Conservation (phyloP, 1,284 basidiomycete species). For the Moesziomyces sp. region DNA sequence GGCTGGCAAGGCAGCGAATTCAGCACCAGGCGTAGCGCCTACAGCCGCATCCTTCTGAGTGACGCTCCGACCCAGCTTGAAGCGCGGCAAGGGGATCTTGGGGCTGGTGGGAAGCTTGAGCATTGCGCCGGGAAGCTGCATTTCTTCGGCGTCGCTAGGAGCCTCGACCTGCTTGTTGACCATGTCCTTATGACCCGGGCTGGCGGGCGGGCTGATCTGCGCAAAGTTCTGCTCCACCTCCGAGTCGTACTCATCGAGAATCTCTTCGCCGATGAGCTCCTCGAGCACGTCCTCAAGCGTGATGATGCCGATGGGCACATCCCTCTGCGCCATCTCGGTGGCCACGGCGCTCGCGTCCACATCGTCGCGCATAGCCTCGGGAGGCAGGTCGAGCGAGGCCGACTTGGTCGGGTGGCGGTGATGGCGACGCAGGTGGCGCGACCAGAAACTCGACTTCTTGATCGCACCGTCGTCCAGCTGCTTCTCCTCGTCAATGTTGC, state of each 20-base stretch:
- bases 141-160: slow-evolving; percentile 24
- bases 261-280: slow-evolving; percentile 69
- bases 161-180: slow-evolving; percentile 32
- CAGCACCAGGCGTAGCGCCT: slow-evolving; percentile 1
- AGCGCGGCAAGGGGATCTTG: slow-evolving; percentile 41
- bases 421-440: slow-evolving; percentile 75
- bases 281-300: slow-evolving; percentile 92
- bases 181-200: slow-evolving; percentile 50
- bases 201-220: slow-evolving; percentile 52
- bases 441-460: slow-evolving; percentile 68
- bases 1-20: slow-evolving; percentile 5
- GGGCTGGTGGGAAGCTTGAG: slow-evolving; percentile 39
- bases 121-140: slow-evolving; percentile 32
- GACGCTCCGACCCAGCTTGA: slow-evolving; percentile 37
- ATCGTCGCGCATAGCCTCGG: slow-evolving; percentile 76
- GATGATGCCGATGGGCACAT: slow-evolving; percentile 84
- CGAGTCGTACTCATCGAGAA: slow-evolving; percentile 64
- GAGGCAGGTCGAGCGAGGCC: slow-evolving; percentile 31
- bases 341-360: slow-evolving; percentile 42
- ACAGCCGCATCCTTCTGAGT: slow-evolving; percentile 17
- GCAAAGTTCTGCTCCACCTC: slow-evolving; percentile 60
- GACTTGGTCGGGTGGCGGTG: slow-evolving; percentile 73
- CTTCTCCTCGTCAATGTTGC: slow-evolving; percentile 61
- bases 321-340: slow-evolving; percentile 46
- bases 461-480: slow-evolving; percentile 57